Evolutionary conservation across 2,329 filamentous ascomycete species (phyloP).

Genomic region (Sphaceloma murrayae): DNA sequence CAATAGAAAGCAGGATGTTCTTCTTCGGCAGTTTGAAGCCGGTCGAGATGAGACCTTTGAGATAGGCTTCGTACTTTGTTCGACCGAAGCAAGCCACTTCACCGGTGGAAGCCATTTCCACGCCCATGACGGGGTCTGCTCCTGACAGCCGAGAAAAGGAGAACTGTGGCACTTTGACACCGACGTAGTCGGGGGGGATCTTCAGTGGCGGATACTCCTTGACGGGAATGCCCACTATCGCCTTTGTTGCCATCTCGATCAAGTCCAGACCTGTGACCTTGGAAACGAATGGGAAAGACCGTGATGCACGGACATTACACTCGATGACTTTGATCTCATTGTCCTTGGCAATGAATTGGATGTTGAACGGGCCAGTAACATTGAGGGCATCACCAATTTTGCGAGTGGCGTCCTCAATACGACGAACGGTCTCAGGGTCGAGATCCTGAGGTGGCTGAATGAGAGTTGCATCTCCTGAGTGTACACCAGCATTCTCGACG

Average conservation of each 20-base stretch:
- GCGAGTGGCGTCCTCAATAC: conserved; percentile 87
- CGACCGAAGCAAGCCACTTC: conserved; percentile 94
- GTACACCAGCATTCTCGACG: conserved; percentile 95
- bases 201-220: conserved; percentile 69
- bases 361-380: conserved; percentile 95
- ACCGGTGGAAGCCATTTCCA: conserved; percentile 98
- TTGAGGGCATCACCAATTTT: conserved; percentile 94
- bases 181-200: conserved; percentile 73
- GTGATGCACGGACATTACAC: conserved; percentile 92
- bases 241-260: conserved; percentile 97
- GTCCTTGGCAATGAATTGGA: conserved; percentile 98
- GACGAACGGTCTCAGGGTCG: conserved; percentile 73
- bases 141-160: conserved; percentile 95
- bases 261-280: conserved; percentile 98
- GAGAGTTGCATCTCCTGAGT: conserved; percentile 93
- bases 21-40: conserved; percentile 94
- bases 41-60: conserved; percentile 91
- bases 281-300: conserved; percentile 95
- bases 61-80: conserved; percentile 94
- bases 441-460: conserved; percentile 93
- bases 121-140: conserved; percentile 89
- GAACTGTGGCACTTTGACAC: conserved; percentile 97
- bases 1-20: conserved; percentile 91
- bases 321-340: conserved; percentile 99
- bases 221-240: conserved; percentile 79